Evolutionary conservation across 2,329 filamentous ascomycete genomes (phyloP).

Genomic region (Trichoderma sp.): DNA sequence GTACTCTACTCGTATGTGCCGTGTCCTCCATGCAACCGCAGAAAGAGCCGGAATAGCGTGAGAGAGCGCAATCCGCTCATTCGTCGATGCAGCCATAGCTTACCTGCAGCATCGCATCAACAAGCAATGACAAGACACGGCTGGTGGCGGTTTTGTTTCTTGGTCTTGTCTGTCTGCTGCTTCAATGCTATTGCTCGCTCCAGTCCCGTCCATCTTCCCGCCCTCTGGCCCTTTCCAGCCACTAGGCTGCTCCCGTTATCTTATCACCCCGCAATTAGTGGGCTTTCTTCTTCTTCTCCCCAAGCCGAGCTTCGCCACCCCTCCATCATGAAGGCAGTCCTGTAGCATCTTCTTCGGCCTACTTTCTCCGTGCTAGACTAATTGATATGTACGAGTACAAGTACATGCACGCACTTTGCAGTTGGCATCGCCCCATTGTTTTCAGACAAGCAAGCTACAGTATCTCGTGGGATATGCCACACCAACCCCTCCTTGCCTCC

Average conservation of each 20-base stretch:
- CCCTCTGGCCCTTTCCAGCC: background rate
- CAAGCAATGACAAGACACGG: background rate
- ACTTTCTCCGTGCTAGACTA: background rate
- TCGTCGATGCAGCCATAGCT: background rate
- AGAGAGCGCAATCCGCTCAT: background rate
- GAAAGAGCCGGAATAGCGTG: background rate
- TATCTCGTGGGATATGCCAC: background rate
- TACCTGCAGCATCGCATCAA: background rate
- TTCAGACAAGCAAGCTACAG: background rate
- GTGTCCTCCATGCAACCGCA: background rate
- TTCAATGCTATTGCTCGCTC: background rate
- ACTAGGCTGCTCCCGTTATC: conserved; percentile 20
- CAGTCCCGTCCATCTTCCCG: background rate
- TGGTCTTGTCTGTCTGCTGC: no score
- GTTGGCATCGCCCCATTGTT: conserved; percentile 2
- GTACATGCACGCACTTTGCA: conserved; percentile 13
- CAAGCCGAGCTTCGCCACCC: conserved; percentile 6
- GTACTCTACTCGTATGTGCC: background rate
- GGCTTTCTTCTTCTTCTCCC: background rate
- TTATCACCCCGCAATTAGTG: conserved; percentile 24
- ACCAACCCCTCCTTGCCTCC: background rate
- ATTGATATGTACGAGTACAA: background rate
- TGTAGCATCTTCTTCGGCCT: background rate
- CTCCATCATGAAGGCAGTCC: background rate
- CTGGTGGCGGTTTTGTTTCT: background rate